Evolutionary conservation across 768 basidiomycete species (phyloP), one percentile per base, ranked within the genome.

Genomic region (Hypholoma fasciculare): DNA sequence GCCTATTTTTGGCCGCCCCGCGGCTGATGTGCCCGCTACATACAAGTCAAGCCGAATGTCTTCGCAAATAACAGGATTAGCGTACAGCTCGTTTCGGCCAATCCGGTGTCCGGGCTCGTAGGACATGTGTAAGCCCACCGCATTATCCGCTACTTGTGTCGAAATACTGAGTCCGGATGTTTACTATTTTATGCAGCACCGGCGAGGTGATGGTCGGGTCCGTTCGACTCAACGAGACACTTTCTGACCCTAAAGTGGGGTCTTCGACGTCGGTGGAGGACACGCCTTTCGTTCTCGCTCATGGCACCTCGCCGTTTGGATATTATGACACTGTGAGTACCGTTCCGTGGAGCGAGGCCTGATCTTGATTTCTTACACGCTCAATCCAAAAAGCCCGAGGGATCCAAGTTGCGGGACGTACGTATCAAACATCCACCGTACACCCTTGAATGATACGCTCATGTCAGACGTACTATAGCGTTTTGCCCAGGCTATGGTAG

Each of bases 401-500:
- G 30, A 34, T 34, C 30, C 30, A 34, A 34, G 30, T 34, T 34
- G 30, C 6, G 30, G 1, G 30, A 34, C 30, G 30, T 34, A 9
- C 30, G 30, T 34, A 34, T 34, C 30, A 34, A 34, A 34, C 9
- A 34, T 34, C 6, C 30, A 34, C 30, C 2, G 30, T 34, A 34
- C 30, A 34, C 7, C 30, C 6, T 34, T 34, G 30, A 34, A 34
- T 34, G 6, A 34, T 34, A 9, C 30, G 6, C 30, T 14, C 30
- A 34, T 59, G 30, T 34, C 30, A 34, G 6, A 34, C 9, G 6
- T 34, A 34, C 30, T 34, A 34, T 34, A 63, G 38, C 69, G 70
- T 2, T 74, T 76, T 54, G 69, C 60, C 0, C 54, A 63, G 30
- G 74, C 66, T 8, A 74, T 75, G 72, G 49, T 67, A 11, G 74